These are phyloP conservation scores for Trametes meyenii DNA, from an alignment of 768 basidiomycete genomes.

Conservation along the genomic window DNA sequence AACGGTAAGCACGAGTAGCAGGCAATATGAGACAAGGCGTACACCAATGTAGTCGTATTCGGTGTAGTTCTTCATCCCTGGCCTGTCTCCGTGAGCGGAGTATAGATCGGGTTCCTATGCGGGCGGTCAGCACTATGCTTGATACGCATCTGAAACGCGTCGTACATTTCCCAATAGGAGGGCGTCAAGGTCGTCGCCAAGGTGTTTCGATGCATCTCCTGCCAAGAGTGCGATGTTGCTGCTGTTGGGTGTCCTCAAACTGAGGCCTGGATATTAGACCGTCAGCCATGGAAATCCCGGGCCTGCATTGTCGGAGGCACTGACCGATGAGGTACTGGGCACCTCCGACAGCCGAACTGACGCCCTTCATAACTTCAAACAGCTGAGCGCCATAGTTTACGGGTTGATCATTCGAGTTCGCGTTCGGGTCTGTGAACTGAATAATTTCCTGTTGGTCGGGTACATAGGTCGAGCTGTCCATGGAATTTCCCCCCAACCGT, in stretches of 20 bases:
- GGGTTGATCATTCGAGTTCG: constrained; percentile 49
- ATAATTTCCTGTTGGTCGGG: constrained; percentile 46
- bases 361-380: constrained; percentile 48
- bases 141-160: background rate
- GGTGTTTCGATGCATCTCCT: constrained; percentile 40
- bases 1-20: background rate
- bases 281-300: constrained; percentile 13
- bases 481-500: constrained; percentile 53
- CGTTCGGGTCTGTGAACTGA: constrained; percentile 37
- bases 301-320: background rate
- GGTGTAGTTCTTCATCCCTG: constrained; percentile 49
- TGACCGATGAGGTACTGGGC: constrained; percentile 39
- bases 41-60: constrained; percentile 49
- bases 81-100: constrained; percentile 43
- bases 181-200: constrained; percentile 47
- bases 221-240: constrained; percentile 35
- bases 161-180: constrained; percentile 53
- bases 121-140: background rate
- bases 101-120: constrained; percentile 65
- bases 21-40: constrained; percentile 14
- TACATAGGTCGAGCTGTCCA: constrained; percentile 47
- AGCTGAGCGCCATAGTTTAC: constrained; percentile 50
- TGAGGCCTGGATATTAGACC: constrained; percentile 39
- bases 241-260: constrained; percentile 44
- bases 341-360: constrained; percentile 35